Evolutionary conservation across 495 filamentous ascomycete genomes (phyloP).

Genomic region (Cercophora sp.): DNA sequence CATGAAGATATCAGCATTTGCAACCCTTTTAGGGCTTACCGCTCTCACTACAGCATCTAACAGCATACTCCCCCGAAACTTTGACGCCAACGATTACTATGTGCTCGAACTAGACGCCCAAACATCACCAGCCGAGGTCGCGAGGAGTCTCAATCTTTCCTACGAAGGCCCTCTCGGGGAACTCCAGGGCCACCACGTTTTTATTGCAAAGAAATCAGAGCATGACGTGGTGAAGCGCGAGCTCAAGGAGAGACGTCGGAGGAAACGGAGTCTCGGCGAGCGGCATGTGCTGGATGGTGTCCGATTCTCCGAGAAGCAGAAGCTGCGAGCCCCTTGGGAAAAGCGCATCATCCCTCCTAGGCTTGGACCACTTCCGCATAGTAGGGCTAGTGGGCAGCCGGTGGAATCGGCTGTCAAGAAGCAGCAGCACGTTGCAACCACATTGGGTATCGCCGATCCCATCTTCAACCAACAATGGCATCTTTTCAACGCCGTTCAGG

Average conservation of each 20-base stretch:
- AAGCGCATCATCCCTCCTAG: slow-evolving; percentile 62
- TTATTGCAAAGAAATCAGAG: slow-evolving; percentile 62
- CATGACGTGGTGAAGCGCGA: slow-evolving; percentile 59
- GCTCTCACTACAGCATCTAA: slow-evolving; percentile 37
- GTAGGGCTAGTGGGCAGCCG: slow-evolving; percentile 23
- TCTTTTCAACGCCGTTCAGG: slow-evolving; percentile 74
- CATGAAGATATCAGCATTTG: slow-evolving; percentile 40
- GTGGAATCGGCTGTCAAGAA: slow-evolving; percentile 49
- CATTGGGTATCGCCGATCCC: slow-evolving; percentile 75
- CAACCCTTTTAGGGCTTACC: slow-evolving; percentile 39
- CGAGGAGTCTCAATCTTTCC: slow-evolving; percentile 65
- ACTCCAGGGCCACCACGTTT: slow-evolving; percentile 78
- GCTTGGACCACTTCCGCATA: slow-evolving; percentile 13
- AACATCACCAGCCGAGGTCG: slow-evolving; percentile 65
- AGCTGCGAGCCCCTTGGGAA: slow-evolving; percentile 60
- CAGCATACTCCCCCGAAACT: slow-evolving; percentile 42
- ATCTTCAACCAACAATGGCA: slow-evolving; percentile 96
- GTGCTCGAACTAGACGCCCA: slow-evolving; percentile 72
- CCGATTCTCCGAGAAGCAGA: slow-evolving; percentile 78
- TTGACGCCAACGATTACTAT: slow-evolving; percentile 81
- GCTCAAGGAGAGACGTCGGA: slow-evolving; percentile 54
- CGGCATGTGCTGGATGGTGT: slow-evolving; percentile 67
- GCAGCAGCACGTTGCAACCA: slow-evolving; percentile 57
- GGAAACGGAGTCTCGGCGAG: slow-evolving; percentile 53
- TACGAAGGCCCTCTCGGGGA: slow-evolving; percentile 84